phyloP scores from a whole-genome alignment of 441 rosid genomes.

The Metrosideros polymorpha region DNA sequence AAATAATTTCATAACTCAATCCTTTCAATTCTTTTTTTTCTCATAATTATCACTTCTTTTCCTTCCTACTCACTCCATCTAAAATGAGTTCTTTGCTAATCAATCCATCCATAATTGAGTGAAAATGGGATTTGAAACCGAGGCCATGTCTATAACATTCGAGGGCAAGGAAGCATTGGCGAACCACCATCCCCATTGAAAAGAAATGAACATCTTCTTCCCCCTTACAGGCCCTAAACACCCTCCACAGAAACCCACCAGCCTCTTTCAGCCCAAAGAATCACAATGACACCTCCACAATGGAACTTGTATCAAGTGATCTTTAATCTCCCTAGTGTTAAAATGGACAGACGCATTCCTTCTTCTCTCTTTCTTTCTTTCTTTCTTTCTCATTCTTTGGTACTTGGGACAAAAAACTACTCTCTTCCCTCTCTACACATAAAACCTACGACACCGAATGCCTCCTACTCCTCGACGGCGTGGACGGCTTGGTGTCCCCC shows the following conservation, averaged over 20 bases:
- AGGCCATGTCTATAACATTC: not conserved
- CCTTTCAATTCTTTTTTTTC: not conserved
- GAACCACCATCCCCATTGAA: not conserved
- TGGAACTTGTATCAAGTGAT: not conserved
- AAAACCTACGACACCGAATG: constrained; percentile 22
- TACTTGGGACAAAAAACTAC: not conserved
- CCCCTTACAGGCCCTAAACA: not conserved
- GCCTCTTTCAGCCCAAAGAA: not conserved
- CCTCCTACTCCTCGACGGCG: constrained; percentile 43
- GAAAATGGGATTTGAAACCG: not conserved
- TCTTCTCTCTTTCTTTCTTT: not conserved
- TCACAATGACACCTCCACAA: not conserved
- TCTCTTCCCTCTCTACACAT: constrained; percentile 2
- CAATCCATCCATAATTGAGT: not conserved
- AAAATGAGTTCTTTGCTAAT: not conserved
- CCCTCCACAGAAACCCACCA: not conserved
- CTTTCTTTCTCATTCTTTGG: not conserved
- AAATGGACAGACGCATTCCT: not conserved
- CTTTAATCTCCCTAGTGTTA: not conserved
- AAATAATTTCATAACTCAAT: not conserved
- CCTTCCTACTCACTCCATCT: not conserved
- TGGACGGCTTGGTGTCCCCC: constrained; percentile 6
- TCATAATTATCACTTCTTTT: not conserved
- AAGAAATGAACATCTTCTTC: not conserved
- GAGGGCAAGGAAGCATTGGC: not conserved